A percentile compares a stretch with the other conserved stretches of the same genome.
Conservation (phyloP, 805 yeast species). For the Pichia exigua region DNA sequence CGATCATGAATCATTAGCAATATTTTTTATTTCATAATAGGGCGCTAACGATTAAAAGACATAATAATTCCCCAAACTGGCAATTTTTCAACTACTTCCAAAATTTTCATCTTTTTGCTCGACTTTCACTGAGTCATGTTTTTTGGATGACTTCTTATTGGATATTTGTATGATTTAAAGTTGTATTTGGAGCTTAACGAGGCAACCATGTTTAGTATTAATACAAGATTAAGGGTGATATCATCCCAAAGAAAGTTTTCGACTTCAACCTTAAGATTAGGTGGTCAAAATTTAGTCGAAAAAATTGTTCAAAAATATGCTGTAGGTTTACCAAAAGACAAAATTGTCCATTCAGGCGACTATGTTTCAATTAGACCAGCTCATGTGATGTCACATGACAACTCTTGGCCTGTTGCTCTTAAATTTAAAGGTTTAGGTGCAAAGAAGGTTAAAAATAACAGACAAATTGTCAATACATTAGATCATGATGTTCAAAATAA, state of each 20-base stretch:
- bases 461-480: constrained; percentile 91
- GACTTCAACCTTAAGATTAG: constrained; percentile 13
- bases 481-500: constrained; percentile 98
- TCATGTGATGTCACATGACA: constrained; percentile 98
- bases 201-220: constrained; percentile 4
- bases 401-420: constrained; percentile 98
- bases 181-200: background rate
- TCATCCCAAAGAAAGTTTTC: constrained; percentile 13
- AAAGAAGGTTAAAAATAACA: constrained; percentile 65
- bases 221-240: constrained; percentile 1
- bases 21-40: too few species aligned
- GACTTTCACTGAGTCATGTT: background rate
- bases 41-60: too few species aligned
- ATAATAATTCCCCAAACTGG: background rate
- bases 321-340: constrained; percentile 71
- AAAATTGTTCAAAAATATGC: constrained; percentile 93
- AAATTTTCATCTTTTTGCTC: background rate
- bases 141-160: background rate
- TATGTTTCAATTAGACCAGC: constrained; percentile 93
- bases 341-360: constrained; percentile 80
- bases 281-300: constrained; percentile 85
- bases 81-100: background rate
- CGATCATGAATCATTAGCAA: too few species aligned
- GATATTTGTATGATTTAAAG: background rate
- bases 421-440: constrained; percentile 96